These are phyloP conservation scores for Penicillium sp. DNA, from an alignment of 2,329 filamentous ascomycete species.

Conservation along the genomic window DNA sequence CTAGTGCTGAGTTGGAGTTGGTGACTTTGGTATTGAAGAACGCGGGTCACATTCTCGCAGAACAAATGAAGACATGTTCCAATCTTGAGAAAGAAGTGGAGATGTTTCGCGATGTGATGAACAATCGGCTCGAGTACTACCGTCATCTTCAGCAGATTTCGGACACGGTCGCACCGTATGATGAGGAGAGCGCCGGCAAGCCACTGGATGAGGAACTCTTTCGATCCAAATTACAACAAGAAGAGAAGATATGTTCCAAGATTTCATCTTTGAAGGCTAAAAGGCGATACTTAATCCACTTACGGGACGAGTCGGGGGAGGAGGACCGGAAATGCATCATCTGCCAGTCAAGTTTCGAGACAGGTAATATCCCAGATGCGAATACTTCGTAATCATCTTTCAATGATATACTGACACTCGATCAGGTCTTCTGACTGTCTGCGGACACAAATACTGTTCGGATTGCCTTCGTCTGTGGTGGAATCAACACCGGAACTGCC, in stretches of 20 bases:
- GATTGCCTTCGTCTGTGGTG: slow-evolving; percentile 81
- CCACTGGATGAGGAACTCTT: slow-evolving; percentile 49
- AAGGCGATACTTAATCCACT: slow-evolving; percentile 64
- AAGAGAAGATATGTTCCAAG: slow-evolving; percentile 50
- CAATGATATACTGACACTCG: slow-evolving; percentile 3
- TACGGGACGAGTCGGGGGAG: slow-evolving; percentile 56
- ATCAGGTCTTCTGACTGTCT: slow-evolving; percentile 57
- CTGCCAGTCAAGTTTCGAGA: slow-evolving; percentile 68
- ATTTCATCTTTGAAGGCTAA: slow-evolving; percentile 64
- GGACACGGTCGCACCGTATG: slow-evolving; percentile 72
- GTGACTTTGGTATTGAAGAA: slow-evolving; percentile 57
- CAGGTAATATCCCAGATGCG: slow-evolving; percentile 56
- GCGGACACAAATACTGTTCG: slow-evolving; percentile 88
- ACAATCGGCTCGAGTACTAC: slow-evolving; percentile 82
- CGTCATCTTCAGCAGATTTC: slow-evolving; percentile 86
- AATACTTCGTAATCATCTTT: background rate
- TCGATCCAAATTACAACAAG: slow-evolving; percentile 38
- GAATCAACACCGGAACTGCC: slow-evolving; percentile 66
- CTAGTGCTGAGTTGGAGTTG: slow-evolving; percentile 58
- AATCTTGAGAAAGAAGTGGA: slow-evolving; percentile 62
- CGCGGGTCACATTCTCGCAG: slow-evolving; percentile 48
- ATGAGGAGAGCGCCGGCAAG: slow-evolving; percentile 54
- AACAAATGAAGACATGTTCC: slow-evolving; percentile 48
- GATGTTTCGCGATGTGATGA: slow-evolving; percentile 71
- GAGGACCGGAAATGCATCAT: slow-evolving; percentile 75